Evolutionary conservation across 306 rosid species (phyloP), one percentile per base, ranked within the genome.

Genomic region (Vachellia collinsii): DNA sequence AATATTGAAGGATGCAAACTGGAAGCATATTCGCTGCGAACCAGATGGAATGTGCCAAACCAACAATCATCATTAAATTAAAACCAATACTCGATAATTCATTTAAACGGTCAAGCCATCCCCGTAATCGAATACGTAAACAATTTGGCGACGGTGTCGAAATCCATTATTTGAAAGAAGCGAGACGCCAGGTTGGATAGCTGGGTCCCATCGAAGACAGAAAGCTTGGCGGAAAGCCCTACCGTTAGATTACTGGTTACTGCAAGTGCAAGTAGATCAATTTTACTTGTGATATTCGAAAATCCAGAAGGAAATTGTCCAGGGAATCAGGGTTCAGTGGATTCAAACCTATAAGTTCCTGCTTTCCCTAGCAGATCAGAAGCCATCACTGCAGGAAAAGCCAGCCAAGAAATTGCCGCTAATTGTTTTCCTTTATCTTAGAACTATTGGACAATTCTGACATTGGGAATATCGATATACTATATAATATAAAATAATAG

Each of bases 11-110:
- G 72, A 70, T 3, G 56, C 11, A 50, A 51, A 85, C 39, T 19
- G 77, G 81, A 50, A 65, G 92, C 81, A 88, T 89, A 87, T 88
- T 90, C 94, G 79, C 66, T 73, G 69, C 61, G 19, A 54, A 25
- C 47, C 5, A 64, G 79, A 82, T 80, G 85, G 83, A 73, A 85
- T 83, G 86, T 85, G 80, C 92, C 59, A 36, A 74, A 22, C 37
- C 73, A 72, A 5, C 37, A 6, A n/a, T 53, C 50, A 59, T 23
- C 37, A 23, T 9, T 59, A 4, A 59, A 73, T 17, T 38, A 51
- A 29, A 73, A 23, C 46, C 34, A 54, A 54, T 0, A 54, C 7
- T n/a, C 22, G 20, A 46, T 46, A 44, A 70, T 44, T 46, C 17
- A 25, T 6, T 22, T 23, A 70, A 22, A 70, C 4, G 53, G n/a